Evolutionary conservation across 179 eudicot genomes (phyloP), one percentile per base, ranked within the genome.

Genomic region (Monotropa hypopitys): DNA sequence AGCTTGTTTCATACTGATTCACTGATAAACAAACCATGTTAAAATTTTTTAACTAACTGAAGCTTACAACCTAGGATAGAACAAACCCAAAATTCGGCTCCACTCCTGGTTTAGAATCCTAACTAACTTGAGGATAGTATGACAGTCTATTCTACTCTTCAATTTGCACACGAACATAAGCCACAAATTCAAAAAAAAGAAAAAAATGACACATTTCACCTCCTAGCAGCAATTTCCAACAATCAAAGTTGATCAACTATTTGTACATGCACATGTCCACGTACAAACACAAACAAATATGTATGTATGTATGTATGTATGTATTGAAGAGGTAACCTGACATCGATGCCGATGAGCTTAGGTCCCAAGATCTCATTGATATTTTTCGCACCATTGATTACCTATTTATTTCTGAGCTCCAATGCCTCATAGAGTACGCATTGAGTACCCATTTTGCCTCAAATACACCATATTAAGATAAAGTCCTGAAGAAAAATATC

Each of bases 401-500:
- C 98, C 7, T 97, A 92, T 88, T 94, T 94, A 72, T 94, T 97
- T 45, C 98, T 88, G 6, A 94, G 88, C 90, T 94, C 98, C 72
- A 94, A 88, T 18, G 98, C 97, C 84, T 94, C 97, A 72, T 94
- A 94, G 81, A 94, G n/a, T n/a, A n/a, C n/a, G n/a, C n/a, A n/a
- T n/a, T n/a, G n/a, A n/a, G n/a, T n/a, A n/a, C n/a, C n/a, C n/a
- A n/a, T n/a, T n/a, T n/a, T n/a, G n/a, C n/a, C n/a, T n/a, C n/a
- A n/a, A n/a, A n/a, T n/a, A n/a, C n/a, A n/a, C n/a, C n/a, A n/a
- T n/a, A n/a, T n/a, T n/a, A n/a, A n/a, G n/a, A n/a, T n/a, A n/a
- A n/a, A n/a, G 46, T 43, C 11, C 0, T 7, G 46, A 43, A 43
- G 9, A 9, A 45, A 43, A 3, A 43, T 3, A 43, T 2, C 7